Conservation (phyloP, 2,329 filamentous ascomycete genomes). For the Monosporascus cannonballus region DNA sequence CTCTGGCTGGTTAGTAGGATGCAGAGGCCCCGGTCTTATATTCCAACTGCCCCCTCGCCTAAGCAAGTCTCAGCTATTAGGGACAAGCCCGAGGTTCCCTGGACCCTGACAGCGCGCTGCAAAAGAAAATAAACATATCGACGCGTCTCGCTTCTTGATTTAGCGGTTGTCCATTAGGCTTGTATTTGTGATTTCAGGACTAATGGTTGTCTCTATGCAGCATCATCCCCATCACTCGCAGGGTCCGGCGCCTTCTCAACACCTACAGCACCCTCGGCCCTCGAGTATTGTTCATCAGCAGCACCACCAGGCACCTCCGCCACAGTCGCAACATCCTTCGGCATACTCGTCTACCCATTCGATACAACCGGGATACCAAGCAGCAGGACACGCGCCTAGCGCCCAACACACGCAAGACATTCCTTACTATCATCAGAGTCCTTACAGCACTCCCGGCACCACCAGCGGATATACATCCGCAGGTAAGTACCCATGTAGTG, state of each 20-base stretch:
- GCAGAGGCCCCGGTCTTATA: conserved; percentile 25
- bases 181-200: conserved; percentile 30
- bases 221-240: conserved; percentile 70
- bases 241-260: conserved; percentile 60
- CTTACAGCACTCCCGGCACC: conserved; percentile 77
- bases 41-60: conserved; percentile 23
- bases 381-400: conserved; percentile 54
- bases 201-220: conserved; percentile 61
- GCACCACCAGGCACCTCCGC: conserved; percentile 59
- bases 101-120: conserved; percentile 40
- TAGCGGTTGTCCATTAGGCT: conserved; percentile 29
- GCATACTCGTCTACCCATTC: conserved; percentile 65
- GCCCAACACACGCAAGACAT: conserved; percentile 62
- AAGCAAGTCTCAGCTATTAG: conserved; percentile 25
- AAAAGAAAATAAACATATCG: conserved; percentile 47
- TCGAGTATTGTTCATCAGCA: conserved; percentile 70
- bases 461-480: conserved; percentile 81
- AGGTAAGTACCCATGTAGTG: conserved; percentile 51
- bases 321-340: conserved; percentile 54
- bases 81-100: conserved; percentile 34
- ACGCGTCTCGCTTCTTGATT: conserved; percentile 39
- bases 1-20: conserved; percentile 18
- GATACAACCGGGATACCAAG: conserved; percentile 61
- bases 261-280: conserved; percentile 66
- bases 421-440: conserved; percentile 72